Base-by-base conservation (phyloP, 2,329 filamentous ascomycete genomes). In the Penicillium olsonii region DNA sequence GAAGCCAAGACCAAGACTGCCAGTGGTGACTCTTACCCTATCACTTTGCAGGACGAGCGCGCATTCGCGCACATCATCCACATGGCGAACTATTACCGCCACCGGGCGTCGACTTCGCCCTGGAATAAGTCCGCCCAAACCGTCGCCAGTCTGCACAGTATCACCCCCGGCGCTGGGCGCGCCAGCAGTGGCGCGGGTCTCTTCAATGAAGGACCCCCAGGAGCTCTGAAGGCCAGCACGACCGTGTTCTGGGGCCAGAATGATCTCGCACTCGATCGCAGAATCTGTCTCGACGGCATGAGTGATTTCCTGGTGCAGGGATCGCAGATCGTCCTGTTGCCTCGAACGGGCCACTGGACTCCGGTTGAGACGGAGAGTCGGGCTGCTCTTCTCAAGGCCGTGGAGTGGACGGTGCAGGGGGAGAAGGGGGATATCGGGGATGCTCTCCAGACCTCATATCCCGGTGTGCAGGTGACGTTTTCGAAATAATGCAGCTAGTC, bases 81-180 rank as follows among this genome's bases (percentile, higher is more conserved):
- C 53, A 78, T 78, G 59, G 75, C 79, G 19, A 66, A 71, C 11
- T 75, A 83, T 45, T 84, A 84, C 64, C 75, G 79, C 26, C 74
- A 84, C 37, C 74, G 75, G 2, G 68, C 80, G 0, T 65, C 73
- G 17, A 51, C 63, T 3, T 64, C 64, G 0, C 64, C 61, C 11
- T 84, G 82, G 82, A 66, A 70, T 27, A 82, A 81, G 56, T 77
- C 76, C 2, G 61, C 79, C 19, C 73, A 80, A 53, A 78, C 73
- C 0, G 72, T 81, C 17, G 69, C 75, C 12, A 70, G 69, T 3
- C 69, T 82, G 7, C 75, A 75, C 50, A 71, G 73, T 14, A 68
- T 82, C 20, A 62, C 70, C n/a, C 52, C 55, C 6, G 64, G 63
- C 5, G 59, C 61, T 12, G 64, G 63, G n/a, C 62, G 68, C 41